Base-by-base conservation (phyloP, 1,284 basidiomycete species). In the Somion occarium region DNA sequence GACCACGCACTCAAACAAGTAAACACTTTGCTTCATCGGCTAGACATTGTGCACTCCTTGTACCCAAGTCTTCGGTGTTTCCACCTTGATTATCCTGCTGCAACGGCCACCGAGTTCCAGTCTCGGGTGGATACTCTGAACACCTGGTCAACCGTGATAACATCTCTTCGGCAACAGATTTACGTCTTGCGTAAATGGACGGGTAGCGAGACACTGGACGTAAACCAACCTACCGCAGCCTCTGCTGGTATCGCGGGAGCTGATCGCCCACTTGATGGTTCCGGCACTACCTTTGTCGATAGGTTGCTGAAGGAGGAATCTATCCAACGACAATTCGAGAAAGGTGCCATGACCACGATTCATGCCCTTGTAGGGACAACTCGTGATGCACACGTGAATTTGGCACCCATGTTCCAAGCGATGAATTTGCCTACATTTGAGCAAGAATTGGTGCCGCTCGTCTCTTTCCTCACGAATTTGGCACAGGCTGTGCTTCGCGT, bases 381-480 rank as follows among this genome's bases (percentile, higher is more conserved):
- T 53, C 91, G 93, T 57, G 85, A 90, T 53, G 89, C 93, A 1
- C 91, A 97, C 65, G 85, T 96, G 58, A 85, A 84, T 51, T 82
- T 92, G 55, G 82, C 88, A 26, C 69, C 76, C 11, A 71, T 82
- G 49, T 93, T 96, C 67, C 73, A 77, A 58, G 77, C 85, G 60
- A 91, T 98, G 82, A 88, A 91, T 58, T 82, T 99, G 2, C 96
- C 97, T 1, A 90, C 88, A 2, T 97, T 98, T 66, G 92, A 94
- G 65, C 82, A 85, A 49, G 93, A 98, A 62, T 80, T 99, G n/a
- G 83, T 95, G 11, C 88, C 92, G 43, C 80, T 99, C 56, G 94
- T 98, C 54, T 89, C 90, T 23, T 99, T 99, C 73, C 93, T 98
- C 3, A 96, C 93, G 9, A 87, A 91, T 59, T 85, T 99, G 45